Percentiles rank a stretch among this genome's conserved stretches.
phyloP scores from a whole-genome alignment of 2,329 filamentous ascomycete genomes.

The Eutypa lata region DNA sequence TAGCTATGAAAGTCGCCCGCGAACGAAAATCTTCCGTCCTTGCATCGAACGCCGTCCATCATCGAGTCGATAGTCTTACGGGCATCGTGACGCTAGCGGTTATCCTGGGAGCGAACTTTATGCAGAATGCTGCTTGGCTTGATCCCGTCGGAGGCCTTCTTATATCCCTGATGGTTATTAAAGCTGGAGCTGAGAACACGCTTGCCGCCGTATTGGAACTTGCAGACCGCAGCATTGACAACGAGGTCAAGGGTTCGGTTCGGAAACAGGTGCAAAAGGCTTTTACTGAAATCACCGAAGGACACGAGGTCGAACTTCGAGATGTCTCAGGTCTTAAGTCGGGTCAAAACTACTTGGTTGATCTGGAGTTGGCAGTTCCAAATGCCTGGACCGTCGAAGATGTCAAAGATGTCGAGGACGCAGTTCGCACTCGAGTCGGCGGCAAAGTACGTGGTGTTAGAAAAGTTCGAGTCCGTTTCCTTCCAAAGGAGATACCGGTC shows the following conservation, averaged over 20 bases:
- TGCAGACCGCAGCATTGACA: conserved; percentile 84
- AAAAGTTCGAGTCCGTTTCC: conserved; percentile 79
- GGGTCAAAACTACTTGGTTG: conserved; percentile 92
- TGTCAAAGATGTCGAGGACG: conserved; percentile 67
- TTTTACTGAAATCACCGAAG: conserved; percentile 50
- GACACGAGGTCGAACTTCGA: conserved; percentile 64
- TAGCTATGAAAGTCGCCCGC: conserved; percentile 91
- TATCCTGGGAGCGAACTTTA: conserved; percentile 84
- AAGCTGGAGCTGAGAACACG: conserved; percentile 85
- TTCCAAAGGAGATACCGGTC: conserved; percentile 60
- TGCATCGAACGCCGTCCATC: conserved; percentile 93
- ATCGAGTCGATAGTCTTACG: conserved; percentile 92
- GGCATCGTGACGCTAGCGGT: conserved; percentile 88
- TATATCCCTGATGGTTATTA: conserved; percentile 91
- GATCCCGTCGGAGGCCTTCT: conserved; percentile 90
- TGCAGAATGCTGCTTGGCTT: conserved; percentile 84
- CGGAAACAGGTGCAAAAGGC: conserved; percentile 61
- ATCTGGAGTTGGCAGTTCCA: conserved; percentile 81
- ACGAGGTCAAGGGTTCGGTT: conserved; percentile 74
- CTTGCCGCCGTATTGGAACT: conserved; percentile 78
- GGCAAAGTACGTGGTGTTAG: conserved; percentile 79
- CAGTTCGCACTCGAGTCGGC: conserved; percentile 70
- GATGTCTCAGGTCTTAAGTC: conserved; percentile 89
- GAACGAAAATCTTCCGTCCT: conserved; percentile 95
- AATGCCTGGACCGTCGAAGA: conserved; percentile 71